phyloP scores from a whole-genome alignment of 495 filamentous ascomycete genomes.

The Lasiosphaeriaceae sp. region DNA sequence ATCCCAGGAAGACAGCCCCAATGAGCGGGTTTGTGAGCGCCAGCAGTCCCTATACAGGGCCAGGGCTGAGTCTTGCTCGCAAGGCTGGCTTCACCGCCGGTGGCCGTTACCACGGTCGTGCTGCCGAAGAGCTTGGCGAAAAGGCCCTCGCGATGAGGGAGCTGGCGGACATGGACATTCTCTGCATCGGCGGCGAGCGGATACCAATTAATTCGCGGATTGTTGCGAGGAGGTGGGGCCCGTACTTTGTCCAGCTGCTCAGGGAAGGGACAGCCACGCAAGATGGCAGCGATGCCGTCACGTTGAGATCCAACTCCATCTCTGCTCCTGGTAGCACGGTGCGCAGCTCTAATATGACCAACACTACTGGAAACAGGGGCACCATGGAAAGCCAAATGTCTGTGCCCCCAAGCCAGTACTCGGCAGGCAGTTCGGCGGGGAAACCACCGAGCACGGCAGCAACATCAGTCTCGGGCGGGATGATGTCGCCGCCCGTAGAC shows the following conservation, averaged over 20 bases:
- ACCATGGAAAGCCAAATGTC: slow-evolving; percentile 53
- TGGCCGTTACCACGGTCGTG: slow-evolving; percentile 60
- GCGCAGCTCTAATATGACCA: slow-evolving; percentile 81
- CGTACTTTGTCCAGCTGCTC: slow-evolving; percentile 88
- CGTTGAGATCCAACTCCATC: slow-evolving; percentile 36
- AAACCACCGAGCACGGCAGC: slow-evolving; percentile 35
- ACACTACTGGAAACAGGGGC: slow-evolving; percentile 66
- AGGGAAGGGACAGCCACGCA: slow-evolving; percentile 64
- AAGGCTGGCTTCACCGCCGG: slow-evolving; percentile 63
- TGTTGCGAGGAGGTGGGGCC: slow-evolving; percentile 83
- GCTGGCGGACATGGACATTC: slow-evolving; percentile 94
- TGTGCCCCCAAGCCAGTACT: slow-evolving; percentile 52
- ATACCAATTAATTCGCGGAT: slow-evolving; percentile 92
- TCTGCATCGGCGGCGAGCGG: slow-evolving; percentile 83
- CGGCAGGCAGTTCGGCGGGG: slow-evolving; percentile 39
- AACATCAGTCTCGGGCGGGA: slow-evolving; percentile 28
- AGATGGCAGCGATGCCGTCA: slow-evolving; percentile 49
- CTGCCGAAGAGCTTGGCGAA: slow-evolving; percentile 81
- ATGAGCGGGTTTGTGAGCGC: slow-evolving; percentile 77
- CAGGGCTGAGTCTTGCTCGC: slow-evolving; percentile 52
- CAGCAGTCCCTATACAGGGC: slow-evolving; percentile 59
- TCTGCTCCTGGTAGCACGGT: slow-evolving; percentile 40
- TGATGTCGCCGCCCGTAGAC: slow-evolving; percentile 31
- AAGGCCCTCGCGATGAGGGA: slow-evolving; percentile 74
- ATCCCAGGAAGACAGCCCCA: slow-evolving; percentile 71